Percentiles rank a stretch among this genome's conserved stretches.
Evolutionary conservation across 1,139 yeast species (phyloP).

Genomic region (Blastobotrys malaysiensis): DNA sequence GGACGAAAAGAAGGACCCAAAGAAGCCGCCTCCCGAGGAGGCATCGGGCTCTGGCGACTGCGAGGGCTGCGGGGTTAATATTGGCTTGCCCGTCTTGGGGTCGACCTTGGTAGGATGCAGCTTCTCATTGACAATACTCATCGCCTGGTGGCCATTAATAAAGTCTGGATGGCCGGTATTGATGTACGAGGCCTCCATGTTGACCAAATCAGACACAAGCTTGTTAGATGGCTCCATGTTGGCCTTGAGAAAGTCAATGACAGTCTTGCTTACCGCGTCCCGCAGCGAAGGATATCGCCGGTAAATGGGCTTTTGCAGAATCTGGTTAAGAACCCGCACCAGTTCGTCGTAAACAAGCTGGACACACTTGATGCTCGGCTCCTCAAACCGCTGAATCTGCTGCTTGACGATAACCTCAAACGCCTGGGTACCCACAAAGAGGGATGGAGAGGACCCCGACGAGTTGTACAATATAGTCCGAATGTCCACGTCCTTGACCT

Average conservation of each 20-base stretch:
- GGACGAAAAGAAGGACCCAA: slow-evolving; percentile 89
- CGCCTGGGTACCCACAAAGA: slow-evolving; percentile 96
- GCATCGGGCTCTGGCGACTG: slow-evolving; percentile 37
- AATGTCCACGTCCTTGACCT: slow-evolving; percentile 92
- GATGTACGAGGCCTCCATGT: slow-evolving; percentile 85
- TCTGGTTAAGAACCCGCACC: slow-evolving; percentile 83
- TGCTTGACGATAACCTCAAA: slow-evolving; percentile 95
- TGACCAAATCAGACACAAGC: slow-evolving; percentile 77
- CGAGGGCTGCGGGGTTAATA: slow-evolving; percentile 26
- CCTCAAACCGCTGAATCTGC: slow-evolving; percentile 92
- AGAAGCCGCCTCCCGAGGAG: slow-evolving; percentile 49
- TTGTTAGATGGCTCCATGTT: slow-evolving; percentile 79
- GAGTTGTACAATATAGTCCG: slow-evolving; percentile 90
- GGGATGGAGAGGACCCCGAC: slow-evolving; percentile 95
- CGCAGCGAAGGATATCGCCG: slow-evolving; percentile 86
- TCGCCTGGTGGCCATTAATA: slow-evolving; percentile 90
- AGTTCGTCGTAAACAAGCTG: slow-evolving; percentile 89
- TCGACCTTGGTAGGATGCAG: slow-evolving; percentile 77
- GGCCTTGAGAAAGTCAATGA: slow-evolving; percentile 74
- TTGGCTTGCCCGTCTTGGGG: slow-evolving; percentile 79
- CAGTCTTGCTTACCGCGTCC: slow-evolving; percentile 75
- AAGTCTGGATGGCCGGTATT: slow-evolving; percentile 98
- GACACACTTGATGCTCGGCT: slow-evolving; percentile 85
- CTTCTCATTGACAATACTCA: slow-evolving; percentile 90
- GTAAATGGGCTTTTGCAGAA: slow-evolving; percentile 73